These are phyloP conservation scores for Grosmannia clavigera DNA, from an alignment of 2,329 filamentous ascomycete species.

Conservation along the genomic window DNA sequence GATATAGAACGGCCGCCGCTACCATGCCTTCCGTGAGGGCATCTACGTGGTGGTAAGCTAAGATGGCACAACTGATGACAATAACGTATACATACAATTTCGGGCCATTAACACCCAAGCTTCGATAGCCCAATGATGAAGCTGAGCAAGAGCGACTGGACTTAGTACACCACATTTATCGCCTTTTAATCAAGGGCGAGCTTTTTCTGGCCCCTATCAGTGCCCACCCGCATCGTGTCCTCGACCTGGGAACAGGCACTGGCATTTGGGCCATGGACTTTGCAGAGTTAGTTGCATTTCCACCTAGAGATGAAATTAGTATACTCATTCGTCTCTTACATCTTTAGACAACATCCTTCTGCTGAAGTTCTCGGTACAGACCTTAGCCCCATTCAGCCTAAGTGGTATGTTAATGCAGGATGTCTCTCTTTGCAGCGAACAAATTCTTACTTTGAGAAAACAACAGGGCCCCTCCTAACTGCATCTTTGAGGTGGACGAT, in stretches of 20 bases:
- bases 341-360: background rate
- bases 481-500: constrained; percentile 63
- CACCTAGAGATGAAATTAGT: background rate
- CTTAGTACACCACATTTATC: constrained; percentile 34
- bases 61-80: too few relatives aligned
- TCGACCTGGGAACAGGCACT: constrained; percentile 34
- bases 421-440: background rate
- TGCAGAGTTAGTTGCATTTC: constrained; percentile 23
- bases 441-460: background rate
- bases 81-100: too few relatives aligned
- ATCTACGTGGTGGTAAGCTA: background rate
- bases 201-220: constrained; percentile 32
- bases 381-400: constrained; percentile 53
- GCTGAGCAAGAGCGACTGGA: constrained; percentile 2
- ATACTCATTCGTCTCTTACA: background rate
- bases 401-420: background rate
- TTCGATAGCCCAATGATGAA: constrained; percentile 2
- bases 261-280: constrained; percentile 56
- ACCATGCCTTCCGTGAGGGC: constrained; percentile 3
- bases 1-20: constrained; percentile 1
- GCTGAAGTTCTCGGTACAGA: constrained; percentile 50
- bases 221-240: constrained; percentile 28
- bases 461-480: constrained; percentile 44
- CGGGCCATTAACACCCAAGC: too few relatives aligned
- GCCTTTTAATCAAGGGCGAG: constrained; percentile 30